Base-by-base conservation (phyloP, 2,329 filamentous ascomycete genomes). In the Exserohilum rostratum region DNA sequence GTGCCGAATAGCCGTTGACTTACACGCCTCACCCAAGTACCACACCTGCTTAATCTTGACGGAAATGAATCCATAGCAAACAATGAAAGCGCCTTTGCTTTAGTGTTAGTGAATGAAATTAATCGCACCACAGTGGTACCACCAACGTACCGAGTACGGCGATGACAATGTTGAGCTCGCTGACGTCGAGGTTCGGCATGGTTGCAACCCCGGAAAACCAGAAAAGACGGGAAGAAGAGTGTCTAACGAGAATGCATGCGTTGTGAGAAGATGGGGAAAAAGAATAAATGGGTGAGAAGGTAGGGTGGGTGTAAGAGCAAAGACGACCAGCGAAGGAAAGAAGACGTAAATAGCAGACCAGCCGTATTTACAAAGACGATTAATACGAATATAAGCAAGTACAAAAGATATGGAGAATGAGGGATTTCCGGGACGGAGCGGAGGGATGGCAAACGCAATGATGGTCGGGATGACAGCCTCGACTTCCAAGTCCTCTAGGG, bases 81-180 rank as follows among this genome's bases (percentile, higher is more conserved):
- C 65, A 18, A 77, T 80, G 62, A 82, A 84, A 7, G 72, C 70
- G 42, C 82, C 80, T 79, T 20, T 30, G 13, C 3, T 29, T 6
- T 2, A 20, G 18, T 29, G 34, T 52, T 15, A 52, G 17, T 34
- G 27, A n/a, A 2, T 27, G 42, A 37, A 2, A 12, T 10, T 10
- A 25, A 7, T 15, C 11, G 3, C 20, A 11, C 13, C 12, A 5
- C 5, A 9, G 6, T 6, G 2, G 3, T 3, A 6, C 30, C 22
- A 18, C 10, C 35, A 5, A 17, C 76, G 55, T 64, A 80, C 80
- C 79, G 45, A 82, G 62, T 3, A 82, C 68, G 7, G 75, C 70
- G 30, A 80, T 68, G 37, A 83, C 79, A n/a, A 83, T 75, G 61
- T 84, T 84, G 52, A 84, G 76, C 60, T 83, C 81, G 43, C 78